Evolutionary conservation across 352 stramenopile genomes (phyloP), one percentile per base, ranked within the genome.

Genomic region (Globisporangium cystogenes): DNA sequence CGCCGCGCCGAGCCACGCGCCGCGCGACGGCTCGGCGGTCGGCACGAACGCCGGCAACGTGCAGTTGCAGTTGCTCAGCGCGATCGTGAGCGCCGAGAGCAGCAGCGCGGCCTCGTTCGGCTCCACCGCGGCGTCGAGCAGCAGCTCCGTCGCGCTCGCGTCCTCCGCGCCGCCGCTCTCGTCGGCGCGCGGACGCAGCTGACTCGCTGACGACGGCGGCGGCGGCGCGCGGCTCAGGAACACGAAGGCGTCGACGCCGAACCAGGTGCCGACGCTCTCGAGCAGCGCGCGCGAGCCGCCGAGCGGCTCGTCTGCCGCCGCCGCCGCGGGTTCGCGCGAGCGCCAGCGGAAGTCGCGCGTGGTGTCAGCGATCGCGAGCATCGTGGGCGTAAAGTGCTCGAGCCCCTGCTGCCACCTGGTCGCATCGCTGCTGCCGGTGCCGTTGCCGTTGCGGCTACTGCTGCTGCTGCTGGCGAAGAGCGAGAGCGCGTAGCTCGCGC

Each of bases 341-440:
- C 29, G 39, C 72, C 65, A 82, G 2, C 60, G 43, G 29, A 84
- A 76, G 49, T 90, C 82, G 6, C 74, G 48, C 14, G 23, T 53
- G 0, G 60, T 40, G 33, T 93, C 76, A 2, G 72, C 78, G 18
- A 93, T 71, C 16, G 71, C 68, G 37, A 90, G 68, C 74, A 93
- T 87, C 54, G 82, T 84, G 7, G 82, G 82, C 10, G 82, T 93
- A 24, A 90, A 93, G 52, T 93, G 82, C 53, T 87, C 76, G 33
- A 80, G 65, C 18, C 76, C 77, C 53, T 74, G 55, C 45, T 76
- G 68, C 80, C 80, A 91, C 56, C 74, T 72, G 42, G 55, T 60
- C 43, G 35, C 31, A 2, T 39, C 33, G 33, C 14, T 39, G 33
- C 14, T 39, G 33, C 33, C 18, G 27, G 27, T 7, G 27, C 4